These are phyloP conservation scores for Tetracentron sinense DNA, from an alignment of 164 flowering plant genomes.

Conservation along the genomic window DNA sequence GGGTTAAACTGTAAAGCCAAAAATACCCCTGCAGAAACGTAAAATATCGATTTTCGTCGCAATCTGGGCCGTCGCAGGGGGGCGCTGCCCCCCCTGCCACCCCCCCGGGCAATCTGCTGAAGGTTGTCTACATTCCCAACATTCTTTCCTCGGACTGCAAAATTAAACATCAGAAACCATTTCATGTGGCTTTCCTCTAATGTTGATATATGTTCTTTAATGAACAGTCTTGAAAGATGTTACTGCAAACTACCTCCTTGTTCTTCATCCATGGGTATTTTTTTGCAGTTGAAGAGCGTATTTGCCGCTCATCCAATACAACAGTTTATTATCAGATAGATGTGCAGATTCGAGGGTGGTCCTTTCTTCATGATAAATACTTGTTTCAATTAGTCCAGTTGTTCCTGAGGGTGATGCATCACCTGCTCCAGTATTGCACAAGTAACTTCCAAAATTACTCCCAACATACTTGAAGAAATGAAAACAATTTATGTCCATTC, in stretches of 20 bases:
- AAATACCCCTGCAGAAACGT: too few relatives aligned
- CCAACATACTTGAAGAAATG: too few relatives aligned
- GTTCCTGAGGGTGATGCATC: constrained; percentile 2
- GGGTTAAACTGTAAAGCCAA: too few relatives aligned
- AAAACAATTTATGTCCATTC: not conserved
- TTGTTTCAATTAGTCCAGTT: constrained; percentile 3
- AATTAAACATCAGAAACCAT: constrained; percentile 18
- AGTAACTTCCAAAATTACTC: too few relatives aligned
- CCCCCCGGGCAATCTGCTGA: too few relatives aligned
- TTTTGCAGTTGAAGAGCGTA: not conserved
- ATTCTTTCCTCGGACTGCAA: constrained; percentile 14
- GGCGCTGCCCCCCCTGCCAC: too few relatives aligned
- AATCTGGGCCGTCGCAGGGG: too few relatives aligned
- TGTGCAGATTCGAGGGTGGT: not conserved
- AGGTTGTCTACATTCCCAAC: too few relatives aligned
- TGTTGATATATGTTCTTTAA: too few relatives aligned
- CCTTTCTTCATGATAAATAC: constrained; percentile 4
- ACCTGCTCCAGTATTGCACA: constrained; percentile 10
- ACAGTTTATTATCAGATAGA: constrained; percentile 10
- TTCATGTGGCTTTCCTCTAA: constrained; percentile 2
- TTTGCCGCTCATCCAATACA: constrained; percentile 3
- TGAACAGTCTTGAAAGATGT: too few relatives aligned
- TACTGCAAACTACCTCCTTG: constrained; percentile 9
- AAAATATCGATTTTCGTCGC: too few relatives aligned
- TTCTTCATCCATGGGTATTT: constrained; percentile 17